These are phyloP conservation scores for Euphrasia confusa DNA, from an alignment of 257 asterid genomes.

Conservation along the genomic window DNA sequence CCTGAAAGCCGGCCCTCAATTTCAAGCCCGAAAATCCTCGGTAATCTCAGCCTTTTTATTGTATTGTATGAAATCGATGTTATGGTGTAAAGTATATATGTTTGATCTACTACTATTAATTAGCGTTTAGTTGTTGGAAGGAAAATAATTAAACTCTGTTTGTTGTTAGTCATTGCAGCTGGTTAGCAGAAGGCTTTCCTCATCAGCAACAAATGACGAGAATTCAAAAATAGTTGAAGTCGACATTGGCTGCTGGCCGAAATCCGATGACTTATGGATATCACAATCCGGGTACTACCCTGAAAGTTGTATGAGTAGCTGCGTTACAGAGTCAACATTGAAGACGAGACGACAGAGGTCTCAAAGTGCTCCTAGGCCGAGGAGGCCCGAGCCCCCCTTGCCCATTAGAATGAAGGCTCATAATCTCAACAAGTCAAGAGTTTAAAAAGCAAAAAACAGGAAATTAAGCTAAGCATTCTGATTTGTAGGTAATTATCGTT, in stretches of 20 bases:
- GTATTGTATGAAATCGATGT: too few relatives aligned
- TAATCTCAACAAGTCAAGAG: slow-evolving; percentile 39
- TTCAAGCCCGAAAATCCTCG: slow-evolving; percentile 36
- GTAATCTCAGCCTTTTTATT: slow-evolving; percentile 16
- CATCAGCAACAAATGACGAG: slow-evolving; percentile 35
- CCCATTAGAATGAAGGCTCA: slow-evolving; percentile 17
- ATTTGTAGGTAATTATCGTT: too few relatives aligned
- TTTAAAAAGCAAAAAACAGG: too few relatives aligned
- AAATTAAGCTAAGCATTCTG: too few relatives aligned
- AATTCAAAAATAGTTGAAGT: slow-evolving; percentile 60
- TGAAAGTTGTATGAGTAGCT: too few relatives aligned
- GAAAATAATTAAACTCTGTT: too few relatives aligned
- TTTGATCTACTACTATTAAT: too few relatives aligned
- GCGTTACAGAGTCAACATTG: slow-evolving; percentile 36
- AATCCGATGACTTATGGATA: slow-evolving; percentile 41
- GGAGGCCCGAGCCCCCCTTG: too few relatives aligned
- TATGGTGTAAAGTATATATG: too few relatives aligned
- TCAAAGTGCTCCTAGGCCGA: slow-evolving; percentile 50
- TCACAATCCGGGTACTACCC: slow-evolving; percentile 2
- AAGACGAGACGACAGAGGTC: slow-evolving; percentile 50
- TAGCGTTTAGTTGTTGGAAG: too few relatives aligned
- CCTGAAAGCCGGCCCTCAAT: slow-evolving; percentile 32
- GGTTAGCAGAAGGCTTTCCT: slow-evolving; percentile 37
- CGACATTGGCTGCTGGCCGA: slow-evolving; percentile 31
- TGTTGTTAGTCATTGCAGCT: background rate